phyloP scores from a whole-genome alignment of 768 basidiomycete genomes.

The Scleroderma bovista region DNA sequence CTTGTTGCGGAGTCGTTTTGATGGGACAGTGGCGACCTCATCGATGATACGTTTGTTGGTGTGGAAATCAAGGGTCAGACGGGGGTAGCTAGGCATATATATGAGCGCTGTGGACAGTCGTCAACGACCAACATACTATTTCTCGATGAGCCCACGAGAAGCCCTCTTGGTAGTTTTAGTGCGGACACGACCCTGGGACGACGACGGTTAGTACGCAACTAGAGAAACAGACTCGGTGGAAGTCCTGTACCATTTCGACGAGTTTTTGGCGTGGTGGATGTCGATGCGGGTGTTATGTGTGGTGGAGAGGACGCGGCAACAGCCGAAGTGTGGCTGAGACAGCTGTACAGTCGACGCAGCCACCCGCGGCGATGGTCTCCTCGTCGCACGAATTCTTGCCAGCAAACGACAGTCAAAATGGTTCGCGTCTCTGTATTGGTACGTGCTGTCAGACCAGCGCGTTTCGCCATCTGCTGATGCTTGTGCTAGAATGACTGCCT shows the following conservation, averaged over 20 bases:
- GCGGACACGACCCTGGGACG: conserved; percentile 88
- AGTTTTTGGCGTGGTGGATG: conserved; percentile 19
- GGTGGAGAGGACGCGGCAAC: conserved; percentile 10
- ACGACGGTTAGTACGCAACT: background rate
- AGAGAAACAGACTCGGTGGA: conserved; percentile 14
- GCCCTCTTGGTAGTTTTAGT: conserved; percentile 99
- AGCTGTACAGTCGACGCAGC: conserved; percentile 30
- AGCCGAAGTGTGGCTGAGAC: conserved; percentile 26
- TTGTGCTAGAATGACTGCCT: conserved; percentile 52
- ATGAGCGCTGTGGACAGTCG: background rate
- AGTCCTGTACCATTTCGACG: conserved; percentile 46
- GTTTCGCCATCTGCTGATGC: background rate
- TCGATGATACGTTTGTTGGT: conserved; percentile 99
- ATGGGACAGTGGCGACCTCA: conserved; percentile 95
- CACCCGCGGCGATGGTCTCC: background rate
- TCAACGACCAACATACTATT: conserved; percentile 64
- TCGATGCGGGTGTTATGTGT: conserved; percentile 14
- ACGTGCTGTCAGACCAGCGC: conserved; percentile 17
- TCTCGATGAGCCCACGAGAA: conserved; percentile 97
- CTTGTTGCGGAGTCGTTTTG: conserved; percentile 99
- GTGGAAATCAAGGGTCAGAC: conserved; percentile 98
- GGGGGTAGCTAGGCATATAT: conserved; percentile 71
- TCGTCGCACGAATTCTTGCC: background rate
- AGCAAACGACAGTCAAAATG: conserved; percentile 44
- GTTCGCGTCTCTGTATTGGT: conserved; percentile 84